Base-by-base conservation (phyloP, 106 monocot species). In the Apostasia ramifera region DNA sequence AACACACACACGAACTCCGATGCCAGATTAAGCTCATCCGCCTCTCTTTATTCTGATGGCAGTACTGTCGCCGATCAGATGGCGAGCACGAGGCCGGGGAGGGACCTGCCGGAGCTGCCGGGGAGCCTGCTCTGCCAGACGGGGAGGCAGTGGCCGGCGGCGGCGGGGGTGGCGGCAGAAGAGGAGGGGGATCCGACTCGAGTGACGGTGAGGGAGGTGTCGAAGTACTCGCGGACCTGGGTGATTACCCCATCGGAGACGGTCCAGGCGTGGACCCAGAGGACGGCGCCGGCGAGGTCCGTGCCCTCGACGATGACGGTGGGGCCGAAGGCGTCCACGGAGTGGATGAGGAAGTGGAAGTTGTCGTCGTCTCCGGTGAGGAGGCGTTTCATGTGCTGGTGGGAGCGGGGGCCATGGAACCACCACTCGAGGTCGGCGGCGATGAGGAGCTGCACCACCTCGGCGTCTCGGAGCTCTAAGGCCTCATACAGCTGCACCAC, bases 141-240 rank as follows among this genome's bases (percentile, higher is more conserved):
- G 61, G 73, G 54, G 42, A 38, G 9, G 55, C 63, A 53, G 42
- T 0, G 3, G 40, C 8, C 2, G 8, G 55, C 69, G 40, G 69
- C 26, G 26, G 26, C 26, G 26, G 26, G 26, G 26, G 26, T 26
- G 26, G 26, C 0, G 26, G 26, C 26, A 26, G 26, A 26, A 26
- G 26, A 26, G 26, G 26, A 26, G 26, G 26, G 0, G 26, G 26
- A 26, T 26, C 8, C 59, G 1, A 59, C 40, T 2, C 59, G 5
- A 1, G 84, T 87, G 13, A 94, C 89, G 13, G 84, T 90, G 38
- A 94, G 72, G 57, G 77, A 81, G 8, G 91, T 95, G 70, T 95
- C 85, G 76, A 91, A 95, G 70, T 95, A 95, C 82, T 95, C 95
- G 67, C 95, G 79, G 11, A 83, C 67, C 68, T 79, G 79, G 12